A percentile compares a stretch with the other conserved stretches of the same genome.
Evolutionary conservation across 1,284 basidiomycete genomes (phyloP).

Genomic region (Mycosarcoma mackinlayi): DNA sequence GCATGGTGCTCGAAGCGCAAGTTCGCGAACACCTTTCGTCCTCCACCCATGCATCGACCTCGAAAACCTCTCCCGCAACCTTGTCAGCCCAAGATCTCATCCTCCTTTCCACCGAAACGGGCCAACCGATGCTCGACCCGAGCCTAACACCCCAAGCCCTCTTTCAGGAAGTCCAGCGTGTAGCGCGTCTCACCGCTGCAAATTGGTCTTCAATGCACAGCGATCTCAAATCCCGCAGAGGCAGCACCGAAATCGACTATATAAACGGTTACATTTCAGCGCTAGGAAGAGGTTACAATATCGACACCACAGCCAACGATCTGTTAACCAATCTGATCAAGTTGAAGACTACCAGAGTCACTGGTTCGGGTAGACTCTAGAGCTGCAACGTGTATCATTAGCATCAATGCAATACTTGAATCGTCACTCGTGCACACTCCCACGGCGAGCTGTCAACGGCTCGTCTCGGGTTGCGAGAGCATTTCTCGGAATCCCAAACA

Average conservation of each 20-base stretch:
- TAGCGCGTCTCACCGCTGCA: constrained; percentile 46
- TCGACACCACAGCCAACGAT: constrained; percentile 76
- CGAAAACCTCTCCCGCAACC: not conserved
- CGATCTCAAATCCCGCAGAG: constrained; percentile 50
- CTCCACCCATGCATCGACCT: not conserved
- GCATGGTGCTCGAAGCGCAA: constrained; percentile 56
- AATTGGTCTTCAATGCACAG: constrained; percentile 64
- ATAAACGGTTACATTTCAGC: constrained; percentile 85
- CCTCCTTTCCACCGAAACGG: constrained; percentile 29
- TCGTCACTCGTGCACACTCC: not conserved
- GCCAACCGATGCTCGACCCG: constrained; percentile 53
- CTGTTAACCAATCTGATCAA: constrained; percentile 76
- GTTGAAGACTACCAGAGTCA: constrained; percentile 69
- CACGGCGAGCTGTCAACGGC: no score
- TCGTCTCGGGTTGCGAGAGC: not conserved
- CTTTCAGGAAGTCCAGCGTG: constrained; percentile 54
- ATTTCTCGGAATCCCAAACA: no score
- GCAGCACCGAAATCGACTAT: constrained; percentile 72
- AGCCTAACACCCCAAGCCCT: constrained; percentile 51
- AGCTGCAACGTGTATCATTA: constrained; percentile 1
- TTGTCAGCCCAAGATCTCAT: constrained; percentile 26
- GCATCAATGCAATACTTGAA: not conserved
- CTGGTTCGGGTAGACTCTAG: constrained; percentile 24
- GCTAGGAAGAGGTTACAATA: constrained; percentile 75
- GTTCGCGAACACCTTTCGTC: constrained; percentile 47